Evolutionary conservation across 306 rosid genomes (phyloP).

Genomic region (Castanea crenata): DNA sequence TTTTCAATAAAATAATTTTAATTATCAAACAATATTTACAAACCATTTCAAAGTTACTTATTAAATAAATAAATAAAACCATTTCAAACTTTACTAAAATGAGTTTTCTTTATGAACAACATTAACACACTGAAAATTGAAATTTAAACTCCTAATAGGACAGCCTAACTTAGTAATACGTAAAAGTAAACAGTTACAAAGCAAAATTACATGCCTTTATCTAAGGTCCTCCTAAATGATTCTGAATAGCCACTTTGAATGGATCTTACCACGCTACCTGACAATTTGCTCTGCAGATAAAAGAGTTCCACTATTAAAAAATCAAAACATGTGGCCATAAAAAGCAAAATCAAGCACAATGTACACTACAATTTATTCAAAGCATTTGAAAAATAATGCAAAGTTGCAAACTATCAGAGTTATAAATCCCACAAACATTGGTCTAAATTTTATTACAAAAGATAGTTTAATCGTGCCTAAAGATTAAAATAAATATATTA

Average conservation of each 20-base stretch:
- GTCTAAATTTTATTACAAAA: not conserved
- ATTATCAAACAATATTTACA: too few species aligned
- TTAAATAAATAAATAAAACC: not conserved
- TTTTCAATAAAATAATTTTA: too few species aligned
- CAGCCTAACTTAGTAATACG: not conserved
- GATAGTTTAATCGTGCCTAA: not conserved
- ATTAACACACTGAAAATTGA: not conserved
- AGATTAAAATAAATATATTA: not conserved
- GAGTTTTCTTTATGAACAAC: not conserved
- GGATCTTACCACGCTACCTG: slow-evolving; percentile 40
- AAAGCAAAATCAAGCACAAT: not conserved
- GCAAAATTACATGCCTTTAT: slow-evolving; percentile 41
- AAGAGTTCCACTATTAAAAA: not conserved
- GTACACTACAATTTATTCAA: not conserved
- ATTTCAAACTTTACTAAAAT: not conserved
- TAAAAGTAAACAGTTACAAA: not conserved
- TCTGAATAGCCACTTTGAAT: slow-evolving; percentile 39
- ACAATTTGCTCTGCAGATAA: slow-evolving; percentile 38
- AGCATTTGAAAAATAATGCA: not conserved
- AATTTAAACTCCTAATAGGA: not conserved
- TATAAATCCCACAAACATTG: not conserved
- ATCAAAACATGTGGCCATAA: not conserved
- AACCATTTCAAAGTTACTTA: too few species aligned
- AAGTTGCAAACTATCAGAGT: not conserved
- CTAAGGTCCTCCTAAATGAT: slow-evolving; percentile 49